A percentile compares a stretch with the other conserved stretches of the same genome.
phyloP scores from a whole-genome alignment of 2,329 filamentous ascomycete species.

The Colletotrichum sp. region DNA sequence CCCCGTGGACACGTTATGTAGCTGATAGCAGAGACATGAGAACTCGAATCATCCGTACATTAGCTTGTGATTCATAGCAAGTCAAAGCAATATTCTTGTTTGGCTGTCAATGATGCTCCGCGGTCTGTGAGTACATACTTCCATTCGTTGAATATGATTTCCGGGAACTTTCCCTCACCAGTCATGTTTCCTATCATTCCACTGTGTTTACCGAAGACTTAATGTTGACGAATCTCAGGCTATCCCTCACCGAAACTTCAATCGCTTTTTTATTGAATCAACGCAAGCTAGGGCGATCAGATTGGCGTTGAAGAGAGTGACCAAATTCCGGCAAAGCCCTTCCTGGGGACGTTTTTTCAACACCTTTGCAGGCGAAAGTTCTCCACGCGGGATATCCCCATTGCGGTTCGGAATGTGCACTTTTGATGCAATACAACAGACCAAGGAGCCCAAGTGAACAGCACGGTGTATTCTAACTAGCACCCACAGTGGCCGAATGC shows the following conservation, averaged over 20 bases:
- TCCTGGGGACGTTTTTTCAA: no score
- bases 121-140: no score
- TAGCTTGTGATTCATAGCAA: background rate
- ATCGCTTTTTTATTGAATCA: no score
- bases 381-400: background rate
- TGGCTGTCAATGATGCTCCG: no score
- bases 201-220: background rate
- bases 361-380: background rate
- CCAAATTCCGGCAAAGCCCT: no score
- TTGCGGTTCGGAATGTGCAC: accelerated
- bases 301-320: no score
- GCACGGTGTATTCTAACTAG: background rate
- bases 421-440: background rate
- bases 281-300: no score
- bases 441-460: accelerated
- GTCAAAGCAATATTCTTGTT: no score
- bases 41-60: background rate
- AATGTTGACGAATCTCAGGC: no score
- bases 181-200: background rate
- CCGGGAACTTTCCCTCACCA: background rate
- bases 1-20: background rate
- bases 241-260: no score
- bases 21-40: background rate
- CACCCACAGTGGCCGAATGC: background rate
- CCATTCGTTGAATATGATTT: no score